Base-by-base conservation (phyloP, 2,329 filamentous ascomycete genomes). In the Botrytis elliptica region DNA sequence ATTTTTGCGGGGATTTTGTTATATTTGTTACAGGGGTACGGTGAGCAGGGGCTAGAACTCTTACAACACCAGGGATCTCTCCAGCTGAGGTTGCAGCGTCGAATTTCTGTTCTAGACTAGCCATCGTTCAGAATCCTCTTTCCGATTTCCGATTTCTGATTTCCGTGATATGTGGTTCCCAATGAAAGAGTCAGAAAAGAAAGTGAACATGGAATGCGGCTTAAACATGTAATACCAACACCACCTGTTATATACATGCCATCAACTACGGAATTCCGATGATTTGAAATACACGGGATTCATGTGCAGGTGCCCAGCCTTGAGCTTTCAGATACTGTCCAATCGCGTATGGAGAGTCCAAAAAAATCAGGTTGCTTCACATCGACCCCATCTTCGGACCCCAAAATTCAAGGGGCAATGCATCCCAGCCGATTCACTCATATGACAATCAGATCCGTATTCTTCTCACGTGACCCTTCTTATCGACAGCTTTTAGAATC, bases 11-110 rank as follows among this genome's bases (percentile, higher is more conserved):
- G n/a, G n/a, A n/a, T n/a, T n/a, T n/a, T n/a, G n/a, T n/a, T n/a
- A n/a, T n/a, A n/a, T n/a, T n/a, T n/a, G n/a, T n/a, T n/a, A n/a
- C n/a, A n/a, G n/a, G n/a, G n/a, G n/a, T n/a, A n/a, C n/a, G n/a
- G n/a, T n/a, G n/a, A n/a, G n/a, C n/a, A n/a, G n/a, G n/a, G n/a
- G n/a, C n/a, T n/a, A n/a, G n/a, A n/a, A n/a, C n/a, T n/a, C n/a
- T n/a, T n/a, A 78, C 64, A 25, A 74, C 72, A 10, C 77, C 77
- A 3, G 77, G 74, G 18, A 79, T 77, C 18, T 76, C 72, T 4
- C 52, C 55, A 36, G 77, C 73, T 36, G 68, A 71, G 29, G 74
- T 73, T 29, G 74, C 75, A n/a, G 70, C 74, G 59, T 77, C 66
- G 25, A 78, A 70, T 55, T 55, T 70, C 55, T 76, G 40, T 57